Percentiles rank a stretch among this genome's conserved stretches.
Evolutionary conservation across 148 eudicot genomes (phyloP).

Genomic region (Silene conica): DNA sequence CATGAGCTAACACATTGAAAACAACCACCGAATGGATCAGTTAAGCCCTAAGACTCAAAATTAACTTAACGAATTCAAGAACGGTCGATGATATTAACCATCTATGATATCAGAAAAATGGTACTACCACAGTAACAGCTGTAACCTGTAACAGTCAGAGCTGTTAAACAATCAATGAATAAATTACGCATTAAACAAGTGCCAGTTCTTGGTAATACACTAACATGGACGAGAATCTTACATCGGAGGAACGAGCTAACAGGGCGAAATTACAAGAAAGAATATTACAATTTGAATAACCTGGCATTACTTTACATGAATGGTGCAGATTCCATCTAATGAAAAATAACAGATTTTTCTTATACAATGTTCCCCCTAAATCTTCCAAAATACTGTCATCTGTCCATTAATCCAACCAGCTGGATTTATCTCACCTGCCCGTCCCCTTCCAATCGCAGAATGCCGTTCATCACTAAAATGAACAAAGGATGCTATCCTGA

Average conservation of each 20-base stretch:
- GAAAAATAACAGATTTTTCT: slow-evolving; percentile 8
- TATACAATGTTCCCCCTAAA: slow-evolving; percentile 3
- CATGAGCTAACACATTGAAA: too few species aligned
- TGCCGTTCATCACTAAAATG: background rate
- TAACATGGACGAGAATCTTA: background rate
- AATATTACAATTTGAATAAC: slow-evolving; percentile 24
- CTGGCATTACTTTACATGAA: slow-evolving; percentile 8
- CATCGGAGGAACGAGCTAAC: background rate
- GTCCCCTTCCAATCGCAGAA: background rate
- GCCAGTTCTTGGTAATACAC: background rate
- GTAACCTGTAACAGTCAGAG: too few species aligned
- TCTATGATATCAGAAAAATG: too few species aligned
- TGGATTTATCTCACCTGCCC: slow-evolving; percentile 13
- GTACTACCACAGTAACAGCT: too few species aligned
- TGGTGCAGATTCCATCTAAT: slow-evolving; percentile 10
- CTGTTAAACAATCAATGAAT: slow-evolving; percentile 13
- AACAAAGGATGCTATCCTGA: background rate
- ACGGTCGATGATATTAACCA: too few species aligned
- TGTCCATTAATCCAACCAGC: slow-evolving; percentile 23
- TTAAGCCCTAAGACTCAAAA: too few species aligned
- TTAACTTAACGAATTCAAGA: too few species aligned
- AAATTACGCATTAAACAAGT: slow-evolving; percentile 15
- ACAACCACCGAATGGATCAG: too few species aligned
- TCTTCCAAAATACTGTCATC: slow-evolving; percentile 13
- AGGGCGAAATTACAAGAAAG: slow-evolving; percentile 17